Conservation (phyloP, 495 filamentous ascomycete species). For the Penicillium bialowiezense region DNA sequence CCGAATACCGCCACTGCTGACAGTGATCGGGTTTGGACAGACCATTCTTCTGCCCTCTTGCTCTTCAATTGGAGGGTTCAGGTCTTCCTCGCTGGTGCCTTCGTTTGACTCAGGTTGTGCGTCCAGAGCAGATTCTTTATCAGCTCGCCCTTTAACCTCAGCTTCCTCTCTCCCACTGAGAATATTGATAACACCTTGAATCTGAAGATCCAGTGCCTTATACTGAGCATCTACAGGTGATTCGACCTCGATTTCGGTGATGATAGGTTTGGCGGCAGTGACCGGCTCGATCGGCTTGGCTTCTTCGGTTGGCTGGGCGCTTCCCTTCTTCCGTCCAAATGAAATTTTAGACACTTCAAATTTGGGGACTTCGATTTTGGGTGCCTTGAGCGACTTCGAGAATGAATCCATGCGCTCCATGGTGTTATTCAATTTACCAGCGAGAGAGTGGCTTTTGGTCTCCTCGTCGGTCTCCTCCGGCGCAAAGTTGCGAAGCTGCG, state of each 20-base stretch:
- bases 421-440: too few species aligned
- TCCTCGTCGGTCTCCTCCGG: too few species aligned
- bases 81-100: not conserved
- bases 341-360: constrained; percentile 1
- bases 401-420: not conserved
- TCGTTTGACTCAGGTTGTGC: not conserved
- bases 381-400: not conserved
- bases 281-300: not conserved
- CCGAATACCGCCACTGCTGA: constrained; percentile 14
- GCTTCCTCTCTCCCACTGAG: too few species aligned
- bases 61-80: not conserved
- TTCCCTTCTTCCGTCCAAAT: not conserved
- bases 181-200: too few species aligned
- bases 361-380: too few species aligned
- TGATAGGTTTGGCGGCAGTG: not conserved
- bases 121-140: not conserved
- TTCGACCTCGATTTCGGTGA: too few species aligned
- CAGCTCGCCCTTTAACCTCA: too few species aligned
- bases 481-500: too few species aligned
- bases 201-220: too few species aligned
- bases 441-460: not conserved
- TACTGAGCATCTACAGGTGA: too few species aligned
- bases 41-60: constrained; percentile 1
- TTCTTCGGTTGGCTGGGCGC: not conserved
- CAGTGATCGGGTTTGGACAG: constrained; percentile 15